Percentiles rank a stretch among this genome's conserved stretches.
phyloP scores from a whole-genome alignment of 1,139 yeast genomes.

The Zygoascus meyerae region DNA sequence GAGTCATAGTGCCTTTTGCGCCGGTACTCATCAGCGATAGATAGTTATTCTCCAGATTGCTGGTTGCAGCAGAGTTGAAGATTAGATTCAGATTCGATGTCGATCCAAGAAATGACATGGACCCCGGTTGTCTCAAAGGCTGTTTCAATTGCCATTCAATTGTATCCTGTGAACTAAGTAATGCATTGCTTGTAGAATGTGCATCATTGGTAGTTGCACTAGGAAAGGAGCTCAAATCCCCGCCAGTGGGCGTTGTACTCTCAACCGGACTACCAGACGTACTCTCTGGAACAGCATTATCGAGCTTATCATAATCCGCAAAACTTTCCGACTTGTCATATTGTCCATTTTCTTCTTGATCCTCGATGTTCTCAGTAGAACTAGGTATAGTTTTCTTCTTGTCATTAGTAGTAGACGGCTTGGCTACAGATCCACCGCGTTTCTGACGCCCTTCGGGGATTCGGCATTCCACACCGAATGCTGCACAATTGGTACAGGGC shows the following conservation, averaged over 20 bases:
- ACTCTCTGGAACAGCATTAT: too few species aligned
- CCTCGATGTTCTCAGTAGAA: neutral
- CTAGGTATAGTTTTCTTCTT: neutral
- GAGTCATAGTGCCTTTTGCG: slow-evolving; percentile 16
- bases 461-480: slow-evolving; percentile 68
- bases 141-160: slow-evolving; percentile 20
- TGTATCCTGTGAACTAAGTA: slow-evolving; percentile 10
- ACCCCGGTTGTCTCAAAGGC: slow-evolving; percentile 22
- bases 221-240: too few species aligned
- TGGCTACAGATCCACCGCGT: slow-evolving; percentile 25
- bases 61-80: slow-evolving; percentile 28
- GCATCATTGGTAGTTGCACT: too few species aligned
- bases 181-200: too few species aligned
- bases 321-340: too few species aligned
- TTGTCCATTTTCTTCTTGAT: neutral
- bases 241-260: too few species aligned
- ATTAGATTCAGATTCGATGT: slow-evolving; percentile 32
- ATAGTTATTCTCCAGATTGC: slow-evolving; percentile 32
- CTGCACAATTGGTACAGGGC: slow-evolving; percentile 72
- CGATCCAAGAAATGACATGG: slow-evolving; percentile 31
- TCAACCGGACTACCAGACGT: too few species aligned
- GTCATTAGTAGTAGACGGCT: slow-evolving; percentile 4
- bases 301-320: too few species aligned
- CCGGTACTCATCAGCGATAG: slow-evolving; percentile 31
- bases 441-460: slow-evolving; percentile 51